phyloP scores from a whole-genome alignment of 2,329 filamentous ascomycete species.

The Penicillium digitatum region DNA sequence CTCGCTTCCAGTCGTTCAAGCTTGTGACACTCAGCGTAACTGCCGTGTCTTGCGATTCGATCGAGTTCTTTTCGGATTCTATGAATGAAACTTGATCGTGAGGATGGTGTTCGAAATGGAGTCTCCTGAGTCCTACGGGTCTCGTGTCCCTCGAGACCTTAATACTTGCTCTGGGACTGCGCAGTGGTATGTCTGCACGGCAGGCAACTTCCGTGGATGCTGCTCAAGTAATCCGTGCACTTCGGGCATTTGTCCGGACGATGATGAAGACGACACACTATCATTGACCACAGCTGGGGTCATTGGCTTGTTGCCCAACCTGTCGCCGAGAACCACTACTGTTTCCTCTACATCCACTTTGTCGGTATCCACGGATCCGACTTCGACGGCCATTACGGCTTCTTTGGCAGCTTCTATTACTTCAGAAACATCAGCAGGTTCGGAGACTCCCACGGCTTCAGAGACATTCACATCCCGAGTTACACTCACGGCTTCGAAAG shows the following conservation, averaged over 20 bases:
- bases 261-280: neutral
- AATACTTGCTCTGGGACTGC: conserved; percentile 18
- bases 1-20: neutral
- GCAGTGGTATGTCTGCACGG: conserved; percentile 29
- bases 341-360: conserved; percentile 4
- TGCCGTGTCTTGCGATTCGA: neutral
- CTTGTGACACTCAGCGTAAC: neutral
- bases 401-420: neutral
- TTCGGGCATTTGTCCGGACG: conserved; percentile 29
- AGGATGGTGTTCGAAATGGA: neutral
- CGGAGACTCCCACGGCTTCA: neutral
- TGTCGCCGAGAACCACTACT: neutral
- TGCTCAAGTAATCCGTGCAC: conserved; percentile 34
- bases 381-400: neutral
- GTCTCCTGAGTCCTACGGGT: neutral
- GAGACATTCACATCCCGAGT: conserved; percentile 1
- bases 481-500: neutral
- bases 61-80: neutral
- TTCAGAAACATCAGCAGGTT: neutral
- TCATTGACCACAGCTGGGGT: neutral
- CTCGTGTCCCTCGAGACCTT: conserved; percentile 8
- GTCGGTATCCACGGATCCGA: neutral
- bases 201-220: conserved; percentile 28
- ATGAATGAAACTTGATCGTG: neutral
- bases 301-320: neutral